These are phyloP conservation scores for Paecilomyces dactylethromorphus DNA, from an alignment of 2,329 filamentous ascomycete genomes.

Conservation along the genomic window DNA sequence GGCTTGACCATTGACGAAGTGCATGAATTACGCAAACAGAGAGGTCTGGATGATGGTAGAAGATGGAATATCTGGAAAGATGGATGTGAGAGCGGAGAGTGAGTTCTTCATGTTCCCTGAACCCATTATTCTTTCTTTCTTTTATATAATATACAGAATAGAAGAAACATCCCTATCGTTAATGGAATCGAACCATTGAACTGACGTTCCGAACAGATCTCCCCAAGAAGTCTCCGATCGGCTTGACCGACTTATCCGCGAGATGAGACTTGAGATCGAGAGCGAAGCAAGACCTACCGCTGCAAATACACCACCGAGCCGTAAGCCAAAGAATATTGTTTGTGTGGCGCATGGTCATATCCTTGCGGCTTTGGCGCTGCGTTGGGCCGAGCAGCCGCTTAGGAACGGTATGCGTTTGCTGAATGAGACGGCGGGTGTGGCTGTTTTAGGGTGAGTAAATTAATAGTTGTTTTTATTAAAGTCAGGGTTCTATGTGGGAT, in stretches of 20 bases:
- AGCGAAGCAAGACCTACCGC: conserved; percentile 3
- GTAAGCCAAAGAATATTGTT: conserved; percentile 7
- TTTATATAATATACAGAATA: neutral
- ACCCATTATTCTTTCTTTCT: neutral
- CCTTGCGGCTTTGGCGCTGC: conserved; percentile 11
- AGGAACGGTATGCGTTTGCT: conserved; percentile 7
- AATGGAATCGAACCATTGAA: neutral
- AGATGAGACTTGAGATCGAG: conserved; percentile 6
- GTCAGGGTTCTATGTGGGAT: neutral
- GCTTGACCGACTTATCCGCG: conserved; percentile 5
- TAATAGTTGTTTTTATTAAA: neutral
- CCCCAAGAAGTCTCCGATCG: conserved; percentile 7
- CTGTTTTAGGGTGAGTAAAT: conserved; percentile 9
- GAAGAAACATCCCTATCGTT: neutral
- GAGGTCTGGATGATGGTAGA: neutral
- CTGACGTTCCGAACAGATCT: conserved; percentile 1
- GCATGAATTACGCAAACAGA: conserved; percentile 28
- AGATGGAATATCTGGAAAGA: conserved; percentile 12
- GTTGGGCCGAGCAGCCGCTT: conserved; percentile 8
- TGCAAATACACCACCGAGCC: conserved; percentile 4
- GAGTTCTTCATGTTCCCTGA: neutral
- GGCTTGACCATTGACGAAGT: conserved; percentile 65
- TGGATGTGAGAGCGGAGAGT: conserved; percentile 13
- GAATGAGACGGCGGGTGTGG: conserved; percentile 11
- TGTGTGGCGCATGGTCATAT: conserved; percentile 12